Evolutionary conservation across 257 asterid genomes (phyloP).

Genomic region (Nicotiana tomentosiformis): DNA sequence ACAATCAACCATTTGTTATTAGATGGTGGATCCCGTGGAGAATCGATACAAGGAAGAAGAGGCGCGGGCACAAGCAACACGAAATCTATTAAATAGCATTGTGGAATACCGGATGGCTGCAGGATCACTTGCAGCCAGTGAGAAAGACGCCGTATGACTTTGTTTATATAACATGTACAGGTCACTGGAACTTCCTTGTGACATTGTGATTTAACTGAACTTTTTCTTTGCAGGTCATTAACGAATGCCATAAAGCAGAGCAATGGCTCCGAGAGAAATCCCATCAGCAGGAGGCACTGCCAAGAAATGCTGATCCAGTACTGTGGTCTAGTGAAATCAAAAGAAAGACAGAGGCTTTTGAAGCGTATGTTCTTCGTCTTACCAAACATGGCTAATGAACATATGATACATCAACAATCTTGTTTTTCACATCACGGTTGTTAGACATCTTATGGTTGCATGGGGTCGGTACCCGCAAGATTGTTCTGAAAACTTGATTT

Average conservation of each 20-base stretch:
- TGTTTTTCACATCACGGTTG: background rate
- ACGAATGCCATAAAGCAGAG: slow-evolving; percentile 75
- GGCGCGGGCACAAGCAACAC: slow-evolving; percentile 59
- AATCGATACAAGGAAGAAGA: slow-evolving; percentile 78
- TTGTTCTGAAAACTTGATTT: background rate
- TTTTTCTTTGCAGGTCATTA: slow-evolving; percentile 49
- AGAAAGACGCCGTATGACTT: slow-evolving; percentile 60
- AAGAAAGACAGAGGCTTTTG: slow-evolving; percentile 56
- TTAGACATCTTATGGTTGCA: background rate
- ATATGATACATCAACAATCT: slow-evolving; percentile 4
- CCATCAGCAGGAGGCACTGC: slow-evolving; percentile 72
- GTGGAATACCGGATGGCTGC: slow-evolving; percentile 57
- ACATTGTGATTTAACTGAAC: slow-evolving; percentile 3
- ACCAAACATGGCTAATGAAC: slow-evolving; percentile 6
- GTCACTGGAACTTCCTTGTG: background rate
- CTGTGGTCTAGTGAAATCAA: slow-evolving; percentile 69
- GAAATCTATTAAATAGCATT: slow-evolving; percentile 49
- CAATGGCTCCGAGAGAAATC: slow-evolving; percentile 72
- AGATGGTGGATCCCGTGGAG: slow-evolving; percentile 90
- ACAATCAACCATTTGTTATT: slow-evolving; percentile 5
- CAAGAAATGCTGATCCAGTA: slow-evolving; percentile 77
- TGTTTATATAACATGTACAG: slow-evolving; percentile 11
- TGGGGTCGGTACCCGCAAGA: background rate
- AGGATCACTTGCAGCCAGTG: slow-evolving; percentile 54
- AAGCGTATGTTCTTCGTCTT: slow-evolving; percentile 49